phyloP scores from a whole-genome alignment of 768 basidiomycete species.

The Candolleomyces eurysporus region DNA sequence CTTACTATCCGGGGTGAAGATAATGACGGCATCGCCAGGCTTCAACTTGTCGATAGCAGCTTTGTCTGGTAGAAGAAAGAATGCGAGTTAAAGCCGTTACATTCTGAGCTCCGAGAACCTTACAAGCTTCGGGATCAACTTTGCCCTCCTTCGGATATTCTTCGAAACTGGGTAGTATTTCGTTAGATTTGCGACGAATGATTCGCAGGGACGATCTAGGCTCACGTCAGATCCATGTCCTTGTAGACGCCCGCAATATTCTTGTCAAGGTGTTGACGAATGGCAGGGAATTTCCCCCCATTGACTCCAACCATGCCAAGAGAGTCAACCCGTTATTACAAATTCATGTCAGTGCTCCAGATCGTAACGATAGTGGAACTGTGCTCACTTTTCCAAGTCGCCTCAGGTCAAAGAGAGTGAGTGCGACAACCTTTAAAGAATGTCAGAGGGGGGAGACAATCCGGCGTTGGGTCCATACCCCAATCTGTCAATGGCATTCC shows the following conservation, averaged over 20 bases:
- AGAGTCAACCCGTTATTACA: slow-evolving; percentile 52
- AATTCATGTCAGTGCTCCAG: not conserved
- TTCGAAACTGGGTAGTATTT: slow-evolving; percentile 54
- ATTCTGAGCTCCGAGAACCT: slow-evolving; percentile 23
- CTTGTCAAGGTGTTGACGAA: slow-evolving; percentile 73
- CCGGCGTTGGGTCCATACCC: slow-evolving; percentile 41
- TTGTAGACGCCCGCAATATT: slow-evolving; percentile 86
- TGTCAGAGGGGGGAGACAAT: not conserved
- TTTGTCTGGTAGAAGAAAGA: slow-evolving; percentile 55
- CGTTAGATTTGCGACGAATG: not conserved
- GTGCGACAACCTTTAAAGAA: slow-evolving; percentile 68
- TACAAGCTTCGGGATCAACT: slow-evolving; percentile 80
- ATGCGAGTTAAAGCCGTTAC: not conserved
- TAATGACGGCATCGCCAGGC: slow-evolving; percentile 85
- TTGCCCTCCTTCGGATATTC: slow-evolving; percentile 71
- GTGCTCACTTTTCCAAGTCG: slow-evolving; percentile 67
- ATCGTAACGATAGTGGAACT: not conserved
- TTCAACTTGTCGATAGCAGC: slow-evolving; percentile 72
- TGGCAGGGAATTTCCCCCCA: slow-evolving; percentile 84
- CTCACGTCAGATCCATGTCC: slow-evolving; percentile 82
- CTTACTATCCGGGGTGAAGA: slow-evolving; percentile 90
- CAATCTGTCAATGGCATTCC: slow-evolving; percentile 45
- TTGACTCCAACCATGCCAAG: slow-evolving; percentile 89
- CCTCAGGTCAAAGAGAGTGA: slow-evolving; percentile 88
- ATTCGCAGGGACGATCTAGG: slow-evolving; percentile 2